A percentile compares a stretch with the other conserved stretches of the same genome.
phyloP scores from a whole-genome alignment of 176 grass and related monocot genomes.

The Avena eriantha region DNA sequence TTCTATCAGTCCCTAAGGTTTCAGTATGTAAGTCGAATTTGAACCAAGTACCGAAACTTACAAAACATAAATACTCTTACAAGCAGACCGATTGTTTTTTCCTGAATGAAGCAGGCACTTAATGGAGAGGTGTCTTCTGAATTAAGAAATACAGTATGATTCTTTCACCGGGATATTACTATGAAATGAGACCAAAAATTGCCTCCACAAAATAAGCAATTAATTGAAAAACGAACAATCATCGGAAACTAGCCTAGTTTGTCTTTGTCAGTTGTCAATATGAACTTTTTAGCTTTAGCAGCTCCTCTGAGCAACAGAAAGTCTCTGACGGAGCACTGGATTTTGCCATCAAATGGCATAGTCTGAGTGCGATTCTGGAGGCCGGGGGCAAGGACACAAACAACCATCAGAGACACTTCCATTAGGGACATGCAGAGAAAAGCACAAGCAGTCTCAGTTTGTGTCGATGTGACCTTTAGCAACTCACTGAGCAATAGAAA shows the following conservation, averaged over 20 bases:
- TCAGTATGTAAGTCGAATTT: neutral
- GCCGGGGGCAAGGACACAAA: neutral
- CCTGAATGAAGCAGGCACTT: neutral
- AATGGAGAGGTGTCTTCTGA: neutral
- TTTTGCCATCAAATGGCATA: neutral
- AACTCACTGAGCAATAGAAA: neutral
- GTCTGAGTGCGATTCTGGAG: neutral
- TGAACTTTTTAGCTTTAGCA: no score
- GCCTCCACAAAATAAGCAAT: neutral
- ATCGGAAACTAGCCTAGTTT: neutral
- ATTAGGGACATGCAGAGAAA: no score
- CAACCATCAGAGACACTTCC: no score
- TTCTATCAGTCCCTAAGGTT: neutral
- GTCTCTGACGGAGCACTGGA: constrained; percentile 46
- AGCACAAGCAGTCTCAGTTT: no score
- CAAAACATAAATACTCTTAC: neutral
- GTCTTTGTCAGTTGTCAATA: no score
- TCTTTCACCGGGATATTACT: neutral
- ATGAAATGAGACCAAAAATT: neutral
- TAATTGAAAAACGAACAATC: neutral
- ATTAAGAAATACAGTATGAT: no score
- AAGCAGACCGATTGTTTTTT: neutral
- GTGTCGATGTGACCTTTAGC: neutral
- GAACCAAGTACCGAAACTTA: neutral
- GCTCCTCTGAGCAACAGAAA: constrained; percentile 58